These are phyloP conservation scores for Posidonia oceanica DNA, from an alignment of 116 monocot species.

Conservation along the genomic window DNA sequence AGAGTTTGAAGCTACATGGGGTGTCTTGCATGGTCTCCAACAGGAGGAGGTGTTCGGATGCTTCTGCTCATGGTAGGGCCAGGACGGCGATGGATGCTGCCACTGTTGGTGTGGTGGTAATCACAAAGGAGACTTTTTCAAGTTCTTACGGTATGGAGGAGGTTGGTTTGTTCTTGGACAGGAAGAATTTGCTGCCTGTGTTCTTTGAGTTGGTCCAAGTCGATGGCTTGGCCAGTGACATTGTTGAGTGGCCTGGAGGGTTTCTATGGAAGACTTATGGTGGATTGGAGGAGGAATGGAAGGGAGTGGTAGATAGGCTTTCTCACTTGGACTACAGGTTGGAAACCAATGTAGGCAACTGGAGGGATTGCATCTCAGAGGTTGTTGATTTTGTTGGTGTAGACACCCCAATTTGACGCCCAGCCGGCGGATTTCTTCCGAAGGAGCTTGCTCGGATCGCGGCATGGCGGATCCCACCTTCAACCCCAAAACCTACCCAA, in stretches of 20 bases:
- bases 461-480: no score
- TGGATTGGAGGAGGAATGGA: conserved; percentile 44
- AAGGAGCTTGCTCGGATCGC: no score
- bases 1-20: conserved; percentile 16
- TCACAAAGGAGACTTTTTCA: conserved; percentile 31
- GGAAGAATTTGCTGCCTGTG: conserved; percentile 39
- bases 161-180: conserved; percentile 27
- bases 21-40: conserved; percentile 27
- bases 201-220: conserved; percentile 35
- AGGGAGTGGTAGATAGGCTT: conserved; percentile 19
- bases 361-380: conserved; percentile 38
- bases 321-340: conserved; percentile 19
- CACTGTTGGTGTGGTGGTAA: conserved; percentile 34
- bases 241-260: conserved; percentile 31
- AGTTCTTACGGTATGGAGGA: conserved; percentile 45
- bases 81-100: conserved; percentile 35
- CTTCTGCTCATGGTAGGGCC: conserved; percentile 13
- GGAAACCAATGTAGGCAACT: conserved; percentile 21
- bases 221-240: conserved; percentile 17
- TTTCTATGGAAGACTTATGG: conserved; percentile 30
- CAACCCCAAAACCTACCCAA: no score
- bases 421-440: no score
- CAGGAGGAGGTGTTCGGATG: conserved; percentile 12
- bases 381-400: conserved; percentile 28
- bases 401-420: no score